Base-by-base conservation (phyloP, 768 basidiomycete genomes). In the Hemileccinum rubropunctum region DNA sequence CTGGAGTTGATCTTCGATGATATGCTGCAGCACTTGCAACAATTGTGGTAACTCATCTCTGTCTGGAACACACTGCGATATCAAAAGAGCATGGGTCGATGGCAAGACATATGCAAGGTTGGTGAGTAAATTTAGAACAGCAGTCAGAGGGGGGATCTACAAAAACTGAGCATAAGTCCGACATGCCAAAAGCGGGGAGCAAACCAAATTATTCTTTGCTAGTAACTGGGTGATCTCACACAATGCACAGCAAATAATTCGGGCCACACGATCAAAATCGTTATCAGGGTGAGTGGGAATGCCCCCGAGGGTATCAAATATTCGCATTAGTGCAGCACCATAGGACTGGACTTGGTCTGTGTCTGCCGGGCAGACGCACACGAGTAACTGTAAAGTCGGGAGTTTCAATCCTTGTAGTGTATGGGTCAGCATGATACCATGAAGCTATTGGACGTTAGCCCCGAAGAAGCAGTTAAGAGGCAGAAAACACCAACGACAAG, bases 401-500 rank as follows among this genome's bases (percentile, higher is more conserved):
- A 71, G 64, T 4, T 61, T 60, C 6, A 65, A 70, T 15, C 64
- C 61, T 1, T 71, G 68, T 27, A 70, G 62, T 3, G 71, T 69
- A 63, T 89, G 87, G 0, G 77, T 80, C 46, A 88, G 59, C n/a
- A 88, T 63, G 26, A 84, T 72, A 36, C 78, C 74, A 54, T 78
- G 80, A 41, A 88, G 66, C 87, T 89, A 37, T 33, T 12, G 20
- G 11, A 46, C 15, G 15, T 58, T 33, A 58, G 44, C 41, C 42
- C 28, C 26, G 26, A 34, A 34, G 33, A 51, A 34, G 21, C 15
- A 20, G 35, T 34, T 45, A 43, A 46, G n/a, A 20, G 26, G 14
- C 26, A 10, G 10, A 35, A 17, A 32, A 56, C 8, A 63, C 68
- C 18, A 61, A 88, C 86, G 73, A 83, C 78, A 15, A 72, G 70